Evolutionary conservation across 495 filamentous ascomycete genomes (phyloP), one percentile per base, ranked within the genome.

Genomic region (Penicillium dipodomyicola): DNA sequence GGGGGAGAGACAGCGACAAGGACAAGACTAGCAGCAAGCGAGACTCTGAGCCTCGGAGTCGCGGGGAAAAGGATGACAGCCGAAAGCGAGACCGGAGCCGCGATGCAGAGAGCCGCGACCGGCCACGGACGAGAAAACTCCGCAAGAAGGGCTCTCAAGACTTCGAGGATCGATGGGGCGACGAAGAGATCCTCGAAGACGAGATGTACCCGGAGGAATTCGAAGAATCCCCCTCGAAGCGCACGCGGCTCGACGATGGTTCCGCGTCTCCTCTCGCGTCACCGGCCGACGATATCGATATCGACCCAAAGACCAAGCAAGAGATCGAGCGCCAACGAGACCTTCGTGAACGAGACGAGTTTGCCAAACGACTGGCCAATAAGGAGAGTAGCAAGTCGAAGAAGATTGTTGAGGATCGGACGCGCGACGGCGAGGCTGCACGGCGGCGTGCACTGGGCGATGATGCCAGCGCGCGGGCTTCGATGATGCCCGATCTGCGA

Each of bases 91-190:
- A 77, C 20, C 69, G 74, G 35, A 80, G 76, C 50, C 68, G 69
- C 5, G 77, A 75, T 49, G 71, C 63, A 43, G 75, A 63, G 45
- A 72, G 67, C 39, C 73, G 76, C n/a, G 77, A 79, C 58, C 73
- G 76, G 11, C 72, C 72, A 56, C 75, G 70, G 50, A 78, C 78
- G 30, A 81, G 80, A 65, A 84, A 78, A 65, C 71, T 82, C 63
- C 77, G 79, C 57, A 79, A 74, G 58, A 77, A 74, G 63, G 81
- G 75, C 52, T 68, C 57, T 51, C 79, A 79, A 23, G 84, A 87
- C 50, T 86, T 86, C 57, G 85, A 90, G 10, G 86, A 90, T 60
- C 78, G 88, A 27, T 92, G 89, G 89, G 89, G 86, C 14, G 90
- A 92, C 58, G 88, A 92, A 65, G 87, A 91, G 53, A 69, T 77